phyloP scores from a whole-genome alignment of 2,329 filamentous ascomycete genomes.

The Ascochyta viciae-villosae region DNA sequence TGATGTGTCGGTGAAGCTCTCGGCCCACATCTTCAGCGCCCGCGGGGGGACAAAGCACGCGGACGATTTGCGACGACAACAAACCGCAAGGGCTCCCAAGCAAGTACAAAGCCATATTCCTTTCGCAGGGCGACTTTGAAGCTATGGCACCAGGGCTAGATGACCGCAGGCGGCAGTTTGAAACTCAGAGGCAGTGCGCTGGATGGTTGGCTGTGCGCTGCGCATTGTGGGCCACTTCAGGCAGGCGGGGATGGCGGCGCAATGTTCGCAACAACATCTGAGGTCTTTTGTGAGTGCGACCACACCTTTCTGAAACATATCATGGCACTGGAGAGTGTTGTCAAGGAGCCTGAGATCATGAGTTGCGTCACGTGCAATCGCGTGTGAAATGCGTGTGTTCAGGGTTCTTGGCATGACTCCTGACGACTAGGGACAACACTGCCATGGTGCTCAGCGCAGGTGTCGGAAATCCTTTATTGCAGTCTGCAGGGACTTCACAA shows the following conservation, averaged over 20 bases:
- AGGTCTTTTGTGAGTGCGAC: conserved; percentile 21
- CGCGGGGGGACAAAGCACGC: conserved; percentile 39
- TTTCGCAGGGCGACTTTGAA: conserved; percentile 7
- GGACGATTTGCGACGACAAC: conserved; percentile 25
- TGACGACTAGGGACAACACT: background rate
- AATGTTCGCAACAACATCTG: conserved; percentile 25
- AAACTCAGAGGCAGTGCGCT: conserved; percentile 32
- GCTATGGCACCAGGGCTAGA: conserved; percentile 21
- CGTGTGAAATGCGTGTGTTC: background rate
- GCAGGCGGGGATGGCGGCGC: conserved; percentile 22
- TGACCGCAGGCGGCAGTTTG: conserved; percentile 35
- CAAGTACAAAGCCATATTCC: conserved; percentile 15
- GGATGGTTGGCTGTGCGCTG: conserved; percentile 39
- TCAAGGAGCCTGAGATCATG: conserved; percentile 13
- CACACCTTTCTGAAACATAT: conserved; percentile 20
- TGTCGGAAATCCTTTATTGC: background rate
- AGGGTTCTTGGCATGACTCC: conserved; percentile 20
- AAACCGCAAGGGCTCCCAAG: conserved; percentile 13
- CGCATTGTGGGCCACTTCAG: conserved; percentile 26
- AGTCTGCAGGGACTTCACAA: background rate
- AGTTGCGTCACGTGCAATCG: conserved; percentile 10
- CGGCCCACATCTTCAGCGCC: conserved; percentile 26
- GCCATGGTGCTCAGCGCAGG: background rate
- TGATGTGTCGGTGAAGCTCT: conserved; percentile 43
- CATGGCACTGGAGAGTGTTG: conserved; percentile 22